Evolutionary conservation across 2,329 filamentous ascomycete genomes (phyloP).

Genomic region (Ascochyta lentis): DNA sequence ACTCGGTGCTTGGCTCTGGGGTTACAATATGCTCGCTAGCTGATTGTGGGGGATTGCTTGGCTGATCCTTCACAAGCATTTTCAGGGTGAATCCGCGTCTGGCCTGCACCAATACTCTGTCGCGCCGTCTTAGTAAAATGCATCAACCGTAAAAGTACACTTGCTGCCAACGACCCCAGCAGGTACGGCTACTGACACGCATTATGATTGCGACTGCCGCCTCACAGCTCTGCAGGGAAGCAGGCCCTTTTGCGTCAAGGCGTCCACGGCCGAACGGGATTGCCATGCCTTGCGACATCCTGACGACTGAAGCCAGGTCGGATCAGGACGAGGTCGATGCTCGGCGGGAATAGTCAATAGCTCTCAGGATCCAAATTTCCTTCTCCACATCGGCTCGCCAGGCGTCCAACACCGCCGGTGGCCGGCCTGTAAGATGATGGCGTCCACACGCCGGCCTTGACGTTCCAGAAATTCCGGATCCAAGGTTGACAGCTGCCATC

Average conservation of each 20-base stretch:
- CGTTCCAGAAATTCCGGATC: constrained; percentile 1
- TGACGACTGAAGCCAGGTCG: neutral
- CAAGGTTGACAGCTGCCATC: neutral
- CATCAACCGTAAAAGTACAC: neutral
- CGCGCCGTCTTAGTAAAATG: neutral
- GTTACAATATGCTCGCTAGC: constrained; percentile 12
- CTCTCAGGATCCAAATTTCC: neutral
- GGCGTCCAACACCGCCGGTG: neutral
- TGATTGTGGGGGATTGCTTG: constrained; percentile 30
- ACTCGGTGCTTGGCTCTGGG: constrained; percentile 9
- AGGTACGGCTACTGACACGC: neutral
- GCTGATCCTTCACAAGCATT: constrained; percentile 4
- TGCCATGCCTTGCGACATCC: constrained; percentile 8
- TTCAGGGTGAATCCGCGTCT: neutral
- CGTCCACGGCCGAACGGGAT: constrained; percentile 10
- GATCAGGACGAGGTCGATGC: constrained; percentile 12
- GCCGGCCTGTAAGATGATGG: neutral
- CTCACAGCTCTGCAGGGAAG: neutral
- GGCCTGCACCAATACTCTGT: neutral
- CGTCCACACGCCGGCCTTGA: neutral
- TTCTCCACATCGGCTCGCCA: neutral
- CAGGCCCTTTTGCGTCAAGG: constrained; percentile 1
- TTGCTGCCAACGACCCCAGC: neutral
- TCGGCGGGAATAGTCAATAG: constrained; percentile 1
- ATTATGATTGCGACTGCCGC: neutral